These are phyloP conservation scores for Trichomonascus vanleenenianus DNA, from an alignment of 805 yeast genomes.

Conservation along the genomic window DNA sequence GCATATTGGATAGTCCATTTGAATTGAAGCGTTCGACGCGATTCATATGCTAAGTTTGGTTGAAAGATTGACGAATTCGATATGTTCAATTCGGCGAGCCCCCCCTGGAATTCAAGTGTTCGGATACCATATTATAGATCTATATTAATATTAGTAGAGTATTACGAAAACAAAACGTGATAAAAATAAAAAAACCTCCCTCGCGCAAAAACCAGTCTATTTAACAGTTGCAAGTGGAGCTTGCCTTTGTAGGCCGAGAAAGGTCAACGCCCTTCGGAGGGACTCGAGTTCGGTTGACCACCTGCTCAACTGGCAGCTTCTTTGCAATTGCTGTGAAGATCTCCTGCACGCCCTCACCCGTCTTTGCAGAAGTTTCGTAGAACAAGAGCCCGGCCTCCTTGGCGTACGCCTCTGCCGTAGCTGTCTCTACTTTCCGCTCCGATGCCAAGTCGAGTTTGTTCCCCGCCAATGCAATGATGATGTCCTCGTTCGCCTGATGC, in stretches of 20 bases:
- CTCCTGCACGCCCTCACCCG: conserved; percentile 51
- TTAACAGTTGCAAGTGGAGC: conserved; percentile 31
- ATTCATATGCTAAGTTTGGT: too few species aligned
- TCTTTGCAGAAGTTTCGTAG: conserved; percentile 62
- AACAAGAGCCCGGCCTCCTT: conserved; percentile 44
- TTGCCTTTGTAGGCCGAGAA: conserved; percentile 17
- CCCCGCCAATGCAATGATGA: conserved; percentile 81
- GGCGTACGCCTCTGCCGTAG: conserved; percentile 42
- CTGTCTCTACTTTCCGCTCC: conserved; percentile 39
- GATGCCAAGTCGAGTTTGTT: conserved; percentile 65
- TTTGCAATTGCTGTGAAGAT: conserved; percentile 41
- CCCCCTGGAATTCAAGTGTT: too few species aligned
- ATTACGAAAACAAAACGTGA: background rate
- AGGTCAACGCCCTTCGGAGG: conserved; percentile 30
- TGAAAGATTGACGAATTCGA: too few species aligned
- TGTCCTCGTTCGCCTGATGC: conserved; percentile 65
- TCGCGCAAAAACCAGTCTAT: background rate
- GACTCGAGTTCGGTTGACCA: conserved; percentile 15
- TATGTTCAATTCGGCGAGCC: too few species aligned
- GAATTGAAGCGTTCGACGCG: too few species aligned
- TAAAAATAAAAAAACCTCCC: background rate
- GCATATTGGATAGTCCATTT: too few species aligned
- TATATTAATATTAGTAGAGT: too few species aligned
- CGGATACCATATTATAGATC: too few species aligned
- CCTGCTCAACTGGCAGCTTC: conserved; percentile 39